phyloP scores from a whole-genome alignment of 495 filamentous ascomycete genomes.

The Neurospora intermedia region DNA sequence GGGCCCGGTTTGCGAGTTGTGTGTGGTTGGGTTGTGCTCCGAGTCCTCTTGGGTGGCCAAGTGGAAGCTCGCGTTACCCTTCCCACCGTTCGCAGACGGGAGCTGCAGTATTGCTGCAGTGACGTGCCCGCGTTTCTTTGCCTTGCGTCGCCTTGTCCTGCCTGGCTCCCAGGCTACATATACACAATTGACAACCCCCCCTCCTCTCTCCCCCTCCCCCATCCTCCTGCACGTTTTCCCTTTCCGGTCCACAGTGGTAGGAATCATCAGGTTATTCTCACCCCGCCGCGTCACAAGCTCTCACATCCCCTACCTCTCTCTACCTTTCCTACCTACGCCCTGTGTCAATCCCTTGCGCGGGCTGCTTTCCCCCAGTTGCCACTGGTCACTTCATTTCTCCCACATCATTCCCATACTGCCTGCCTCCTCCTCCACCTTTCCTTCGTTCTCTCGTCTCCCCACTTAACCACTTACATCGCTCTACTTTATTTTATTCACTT shows the following conservation, averaged over 20 bases:
- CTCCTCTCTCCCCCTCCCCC: conserved; percentile 14
- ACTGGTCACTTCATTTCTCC: conserved; percentile 11
- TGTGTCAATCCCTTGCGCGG: background rate
- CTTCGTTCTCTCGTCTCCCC: conserved; percentile 6
- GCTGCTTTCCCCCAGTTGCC: conserved; percentile 21
- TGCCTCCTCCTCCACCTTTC: conserved; percentile 2
- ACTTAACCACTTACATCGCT: conserved; percentile 10
- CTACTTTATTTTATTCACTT: conserved; percentile 10
- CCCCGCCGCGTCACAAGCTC: conserved; percentile 18
- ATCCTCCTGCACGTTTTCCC: conserved; percentile 32
- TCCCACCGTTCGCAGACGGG: conserved; percentile 13
- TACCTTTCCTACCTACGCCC: background rate
- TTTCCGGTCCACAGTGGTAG: conserved; percentile 25
- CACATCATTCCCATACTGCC: conserved; percentile 8
- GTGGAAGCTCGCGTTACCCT: conserved; percentile 10
- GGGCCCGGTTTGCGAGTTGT: conserved; percentile 2
- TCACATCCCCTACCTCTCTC: background rate
- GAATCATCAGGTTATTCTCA: conserved; percentile 16
- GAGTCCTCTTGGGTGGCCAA: conserved; percentile 13
- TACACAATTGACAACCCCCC: conserved; percentile 23
- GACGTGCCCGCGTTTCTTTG: conserved; percentile 26
- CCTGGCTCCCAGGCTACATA: conserved; percentile 10
- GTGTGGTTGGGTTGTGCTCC: conserved; percentile 6
- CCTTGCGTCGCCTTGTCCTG: conserved; percentile 25
- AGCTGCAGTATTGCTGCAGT: conserved; percentile 28